Evolutionary conservation across 1,284 basidiomycete species (phyloP), one percentile per base, ranked within the genome.

Genomic region (Phylloboletellus chloephorus): DNA sequence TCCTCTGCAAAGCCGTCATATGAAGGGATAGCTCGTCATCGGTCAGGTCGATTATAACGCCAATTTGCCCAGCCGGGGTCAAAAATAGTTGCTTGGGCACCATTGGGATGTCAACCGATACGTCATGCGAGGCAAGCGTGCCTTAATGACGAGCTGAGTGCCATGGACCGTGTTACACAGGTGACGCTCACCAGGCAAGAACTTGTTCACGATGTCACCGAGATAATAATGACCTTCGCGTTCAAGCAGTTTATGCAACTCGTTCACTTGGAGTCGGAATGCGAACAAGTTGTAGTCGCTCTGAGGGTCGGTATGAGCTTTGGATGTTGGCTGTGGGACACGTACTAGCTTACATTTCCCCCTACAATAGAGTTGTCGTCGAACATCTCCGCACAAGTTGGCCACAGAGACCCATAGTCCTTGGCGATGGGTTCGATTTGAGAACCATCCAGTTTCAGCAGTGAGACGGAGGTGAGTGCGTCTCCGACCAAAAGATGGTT

Each of bases 31-130:
- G 67, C 16, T 72, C 61, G 19, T 73, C 64, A 19, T 73, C 65
- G 15, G 71, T 67, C 16, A 91, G 67, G 43, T 91, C 78, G 3
- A 80, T 66, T 23, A 95, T 67, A n/a, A 87, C 70, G 8, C 89
- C 87, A 31, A 96, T 81, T 20, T 85, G 76, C 3, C 93, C 93
- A 4, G 82, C 78, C 0, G 82, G 71, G 0, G 91, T 89, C 57
- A 88, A 82, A 61, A 86, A 91, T 10, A 94, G 51, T 26, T 87
- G 76, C 43, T 77, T 77, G 0, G 87, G 73, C 28, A 66, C 54
- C 30, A 85, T 61, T 1, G 61, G 53, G 10, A 60, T 43, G 37
- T 65, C 63, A 2, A 58, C 54, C 2, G 65, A 60, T 7, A 57
- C 43, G 9, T 74, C 67, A 15, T 60, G 50, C 0, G 66, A 56